Evolutionary conservation across 2,329 filamentous ascomycete species (phyloP).

Genomic region (Trichoderma aggressivum): DNA sequence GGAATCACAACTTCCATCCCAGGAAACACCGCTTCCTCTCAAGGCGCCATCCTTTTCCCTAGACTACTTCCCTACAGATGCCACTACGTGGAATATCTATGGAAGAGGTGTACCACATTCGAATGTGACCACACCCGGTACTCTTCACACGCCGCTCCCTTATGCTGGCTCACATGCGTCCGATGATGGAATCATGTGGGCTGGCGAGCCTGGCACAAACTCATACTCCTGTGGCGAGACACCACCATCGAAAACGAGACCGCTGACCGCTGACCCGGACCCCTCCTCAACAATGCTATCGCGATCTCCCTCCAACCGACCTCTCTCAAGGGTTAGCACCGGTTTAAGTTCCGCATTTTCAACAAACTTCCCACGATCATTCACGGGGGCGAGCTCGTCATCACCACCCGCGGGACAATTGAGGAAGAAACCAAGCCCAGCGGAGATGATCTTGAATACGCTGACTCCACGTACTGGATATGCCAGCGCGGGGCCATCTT

Average conservation of each 20-base stretch:
- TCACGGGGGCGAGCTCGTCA: slow-evolving; percentile 38
- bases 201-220: slow-evolving; percentile 51
- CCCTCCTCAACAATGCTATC: slow-evolving; percentile 50
- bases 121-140: slow-evolving; percentile 54
- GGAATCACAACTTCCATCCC: slow-evolving; percentile 53
- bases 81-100: slow-evolving; percentile 50
- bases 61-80: slow-evolving; percentile 62
- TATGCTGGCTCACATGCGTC: slow-evolving; percentile 56
- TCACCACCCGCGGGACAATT: slow-evolving; percentile 41
- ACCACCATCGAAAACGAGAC: slow-evolving; percentile 50
- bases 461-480: slow-evolving; percentile 47
- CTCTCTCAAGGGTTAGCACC: slow-evolving; percentile 52
- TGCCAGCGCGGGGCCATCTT: slow-evolving; percentile 50
- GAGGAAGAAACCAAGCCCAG: slow-evolving; percentile 58
- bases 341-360: slow-evolving; percentile 55
- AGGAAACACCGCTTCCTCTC: slow-evolving; percentile 61
- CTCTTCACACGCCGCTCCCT: slow-evolving; percentile 53
- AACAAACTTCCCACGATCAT: slow-evolving; percentile 51
- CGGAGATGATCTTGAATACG: slow-evolving; percentile 56
- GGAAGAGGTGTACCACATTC: slow-evolving; percentile 53
- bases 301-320: slow-evolving; percentile 56
- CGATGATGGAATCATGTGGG: slow-evolving; percentile 48
- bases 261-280: slow-evolving; percentile 45
- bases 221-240: slow-evolving; percentile 63
- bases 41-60: slow-evolving; percentile 65